Base-by-base conservation (phyloP, 148 eudicot genomes). In the Spergularia marina region DNA sequence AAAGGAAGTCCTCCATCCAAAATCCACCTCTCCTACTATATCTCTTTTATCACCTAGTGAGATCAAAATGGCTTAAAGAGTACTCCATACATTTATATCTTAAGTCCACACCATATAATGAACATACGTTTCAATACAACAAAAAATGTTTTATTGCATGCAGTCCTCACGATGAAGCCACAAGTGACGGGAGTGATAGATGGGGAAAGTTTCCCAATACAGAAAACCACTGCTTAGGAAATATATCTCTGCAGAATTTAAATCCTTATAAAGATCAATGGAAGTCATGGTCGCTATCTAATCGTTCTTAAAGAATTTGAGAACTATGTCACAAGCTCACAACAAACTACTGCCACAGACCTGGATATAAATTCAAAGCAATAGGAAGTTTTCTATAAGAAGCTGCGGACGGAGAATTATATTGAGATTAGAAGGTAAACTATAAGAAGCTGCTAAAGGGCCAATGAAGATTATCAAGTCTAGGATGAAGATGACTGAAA, bases 391-490 rank as follows among this genome's bases (percentile, higher is more conserved):
- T 15, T 17, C 68, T 34, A 15, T 36, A 30, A 30, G 36, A 30
- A 30, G 2, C 13, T 65, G 51, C 14, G 14, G 21, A 2, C 18
- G 49, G 21, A n/a, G 47, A 67, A 53, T 70, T 1, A 53, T 53
- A 17, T 70, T 30, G 73, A 70, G 10, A 53, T 7, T 23, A 52
- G 40, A 69, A 1, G 59, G 39, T 14, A 23, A 23, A 23, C 25
- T 23, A 5, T 25, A 15, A 53, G 15, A 53, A 21, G 21, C 44
- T 53, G 59, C 52, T 16, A 53, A 54, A n/a, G 56, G 11, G 55
- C 55, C 20, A 18, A 66, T n/a, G 71, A 47, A 39, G 15, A 73
- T 53, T 57, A 67, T 65, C 70, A 51, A 76, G 68, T 68, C 41
- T 58, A 73, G 30, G 64, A 20, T n/a, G 10, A 57, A 21, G n/a